phyloP scores from a whole-genome alignment of 129 eudicot species.

The Chrysanthemum lavandulifolium region DNA sequence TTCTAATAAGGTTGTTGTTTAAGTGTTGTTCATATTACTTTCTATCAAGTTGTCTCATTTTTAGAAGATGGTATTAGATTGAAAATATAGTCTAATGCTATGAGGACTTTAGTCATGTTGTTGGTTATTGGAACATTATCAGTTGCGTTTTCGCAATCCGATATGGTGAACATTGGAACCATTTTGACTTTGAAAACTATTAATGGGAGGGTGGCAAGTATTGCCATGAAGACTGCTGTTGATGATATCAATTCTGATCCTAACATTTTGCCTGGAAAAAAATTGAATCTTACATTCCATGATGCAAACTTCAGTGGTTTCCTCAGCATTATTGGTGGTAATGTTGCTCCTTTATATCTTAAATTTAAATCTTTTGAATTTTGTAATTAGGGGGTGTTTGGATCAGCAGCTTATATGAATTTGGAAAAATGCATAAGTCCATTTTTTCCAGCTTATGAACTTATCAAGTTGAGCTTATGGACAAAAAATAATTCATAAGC shows the following conservation, averaged over 20 bases:
- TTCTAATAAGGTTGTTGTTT: too few species aligned
- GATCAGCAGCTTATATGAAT: neutral
- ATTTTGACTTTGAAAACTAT: slow-evolving; percentile 48
- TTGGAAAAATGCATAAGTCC: neutral
- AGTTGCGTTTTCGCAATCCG: slow-evolving; percentile 21
- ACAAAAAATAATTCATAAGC: too few species aligned
- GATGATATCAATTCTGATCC: slow-evolving; percentile 80
- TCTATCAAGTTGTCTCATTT: neutral
- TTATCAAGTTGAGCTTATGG: too few species aligned
- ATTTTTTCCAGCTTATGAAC: too few species aligned
- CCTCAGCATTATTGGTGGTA: slow-evolving; percentile 83
- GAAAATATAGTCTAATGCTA: slow-evolving; percentile 2
- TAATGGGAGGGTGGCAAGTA: slow-evolving; percentile 55
- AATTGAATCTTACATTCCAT: slow-evolving; percentile 49
- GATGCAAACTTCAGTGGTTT: slow-evolving; percentile 81
- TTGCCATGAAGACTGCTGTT: slow-evolving; percentile 89
- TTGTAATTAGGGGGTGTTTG: neutral
- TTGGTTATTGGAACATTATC: slow-evolving; percentile 31
- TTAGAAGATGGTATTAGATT: neutral
- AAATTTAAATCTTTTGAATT: neutral
- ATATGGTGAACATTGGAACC: slow-evolving; percentile 65
- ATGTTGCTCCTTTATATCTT: neutral
- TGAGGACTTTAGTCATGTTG: slow-evolving; percentile 36
- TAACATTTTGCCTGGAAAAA: slow-evolving; percentile 50
- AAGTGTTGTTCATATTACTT: neutral